Percentiles rank a stretch among this genome's conserved stretches.
Evolutionary conservation across 2,329 filamentous ascomycete species (phyloP).

Genomic region (Fusarium palustre): DNA sequence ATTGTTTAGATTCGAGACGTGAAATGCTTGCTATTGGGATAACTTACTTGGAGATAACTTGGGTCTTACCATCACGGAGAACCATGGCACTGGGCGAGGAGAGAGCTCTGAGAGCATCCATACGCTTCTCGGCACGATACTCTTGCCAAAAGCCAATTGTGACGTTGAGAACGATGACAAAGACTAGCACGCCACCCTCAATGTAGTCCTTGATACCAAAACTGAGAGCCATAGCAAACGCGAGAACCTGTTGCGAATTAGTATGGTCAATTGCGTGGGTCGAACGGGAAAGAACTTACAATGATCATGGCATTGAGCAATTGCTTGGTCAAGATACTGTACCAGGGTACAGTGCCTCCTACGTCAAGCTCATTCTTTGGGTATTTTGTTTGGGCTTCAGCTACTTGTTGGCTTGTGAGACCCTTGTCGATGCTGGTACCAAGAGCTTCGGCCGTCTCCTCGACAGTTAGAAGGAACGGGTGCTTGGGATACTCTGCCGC

Average conservation of each 20-base stretch:
- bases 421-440: constrained; percentile 75
- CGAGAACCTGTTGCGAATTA: constrained; percentile 69
- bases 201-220: constrained; percentile 76
- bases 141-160: constrained; percentile 75
- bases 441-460: constrained; percentile 72
- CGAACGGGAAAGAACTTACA: constrained; percentile 54
- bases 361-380: constrained; percentile 78
- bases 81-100: constrained; percentile 73
- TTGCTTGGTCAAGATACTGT: constrained; percentile 79
- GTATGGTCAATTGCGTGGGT: neutral
- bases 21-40: neutral
- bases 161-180: constrained; percentile 76
- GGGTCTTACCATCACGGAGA: constrained; percentile 68
- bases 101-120: constrained; percentile 71
- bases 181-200: constrained; percentile 74
- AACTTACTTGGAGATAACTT: constrained; percentile 68
- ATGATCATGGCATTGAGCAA: constrained; percentile 83
- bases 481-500: constrained; percentile 64
- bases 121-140: constrained; percentile 73
- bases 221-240: constrained; percentile 80
- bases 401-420: constrained; percentile 70
- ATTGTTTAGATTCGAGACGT: constrained; percentile 22
- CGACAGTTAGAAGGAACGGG: constrained; percentile 70
- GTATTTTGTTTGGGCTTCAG: constrained; percentile 68
- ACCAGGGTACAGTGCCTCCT: constrained; percentile 73